Conservation (phyloP, 208 protist species). For the Leishmania lainsoni region DNA sequence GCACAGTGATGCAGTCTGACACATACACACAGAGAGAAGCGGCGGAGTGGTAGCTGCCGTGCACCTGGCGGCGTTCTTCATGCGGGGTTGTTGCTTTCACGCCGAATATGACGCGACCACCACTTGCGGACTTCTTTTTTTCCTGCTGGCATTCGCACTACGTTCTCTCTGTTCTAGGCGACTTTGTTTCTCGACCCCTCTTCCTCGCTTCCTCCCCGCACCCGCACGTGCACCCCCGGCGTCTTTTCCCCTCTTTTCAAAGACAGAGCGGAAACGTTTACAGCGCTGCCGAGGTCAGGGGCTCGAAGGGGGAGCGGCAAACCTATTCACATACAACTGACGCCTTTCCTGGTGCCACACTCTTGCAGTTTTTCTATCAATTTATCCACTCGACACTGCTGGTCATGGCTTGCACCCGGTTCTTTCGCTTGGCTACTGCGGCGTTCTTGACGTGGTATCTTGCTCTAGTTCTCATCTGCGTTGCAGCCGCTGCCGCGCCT, state of each 20-base stretch:
- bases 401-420: neutral
- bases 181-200: neutral
- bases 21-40: neutral
- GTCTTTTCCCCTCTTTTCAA: neutral
- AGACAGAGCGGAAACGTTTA: neutral
- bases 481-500: neutral
- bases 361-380: neutral
- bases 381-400: neutral
- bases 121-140: neutral
- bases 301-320: neutral
- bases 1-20: neutral
- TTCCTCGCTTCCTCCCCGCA: neutral
- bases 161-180: neutral
- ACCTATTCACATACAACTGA: neutral
- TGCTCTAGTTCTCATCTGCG: neutral
- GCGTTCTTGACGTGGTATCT: neutral
- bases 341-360: neutral
- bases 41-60: neutral
- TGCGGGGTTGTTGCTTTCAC: no score
- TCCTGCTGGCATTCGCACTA: neutral
- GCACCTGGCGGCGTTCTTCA: neutral
- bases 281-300: neutral
- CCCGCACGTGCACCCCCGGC: neutral
- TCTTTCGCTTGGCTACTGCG: neutral
- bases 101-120: neutral